Percentiles rank a stretch among this genome's conserved stretches.
Conservation (phyloP, 352 stramenopile genomes). For the Aphanomyces euteiches region DNA sequence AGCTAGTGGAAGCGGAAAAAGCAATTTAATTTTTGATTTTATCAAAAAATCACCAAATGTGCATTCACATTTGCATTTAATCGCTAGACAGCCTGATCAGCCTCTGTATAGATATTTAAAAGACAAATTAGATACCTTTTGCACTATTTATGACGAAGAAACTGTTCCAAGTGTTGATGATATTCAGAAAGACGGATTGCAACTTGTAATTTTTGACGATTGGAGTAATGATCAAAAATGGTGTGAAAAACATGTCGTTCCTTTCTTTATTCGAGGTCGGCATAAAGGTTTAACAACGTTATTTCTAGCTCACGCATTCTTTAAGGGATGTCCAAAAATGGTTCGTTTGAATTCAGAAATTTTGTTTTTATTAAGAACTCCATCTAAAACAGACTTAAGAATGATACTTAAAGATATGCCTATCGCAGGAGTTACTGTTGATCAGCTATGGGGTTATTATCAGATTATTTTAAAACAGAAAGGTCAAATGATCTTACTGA, state of each 20-base stretch:
- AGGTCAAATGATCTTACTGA: not conserved
- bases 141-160: slow-evolving; percentile 2
- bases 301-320: not conserved
- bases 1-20: not conserved
- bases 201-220: slow-evolving; percentile 9
- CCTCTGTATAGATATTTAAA: slow-evolving; percentile 6
- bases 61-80: slow-evolving; percentile 13
- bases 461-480: not conserved
- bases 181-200: slow-evolving; percentile 4
- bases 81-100: slow-evolving; percentile 3
- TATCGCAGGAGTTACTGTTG: not conserved
- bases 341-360: not conserved
- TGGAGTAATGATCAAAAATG: not conserved
- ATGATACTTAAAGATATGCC: not conserved
- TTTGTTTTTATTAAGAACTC: not conserved
- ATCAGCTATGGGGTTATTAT: not conserved
- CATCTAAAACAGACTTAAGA: not conserved
- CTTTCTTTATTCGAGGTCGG: not conserved
- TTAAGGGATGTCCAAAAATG: not conserved
- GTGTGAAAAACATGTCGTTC: not conserved
- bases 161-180: not conserved
- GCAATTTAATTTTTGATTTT: slow-evolving; percentile 4
- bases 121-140: slow-evolving; percentile 3
- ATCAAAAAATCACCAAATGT: slow-evolving; percentile 12
- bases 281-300: not conserved